Evolutionary conservation across 1,139 yeast species (phyloP).

Genomic region (Suhomyces chickasaworum): DNA sequence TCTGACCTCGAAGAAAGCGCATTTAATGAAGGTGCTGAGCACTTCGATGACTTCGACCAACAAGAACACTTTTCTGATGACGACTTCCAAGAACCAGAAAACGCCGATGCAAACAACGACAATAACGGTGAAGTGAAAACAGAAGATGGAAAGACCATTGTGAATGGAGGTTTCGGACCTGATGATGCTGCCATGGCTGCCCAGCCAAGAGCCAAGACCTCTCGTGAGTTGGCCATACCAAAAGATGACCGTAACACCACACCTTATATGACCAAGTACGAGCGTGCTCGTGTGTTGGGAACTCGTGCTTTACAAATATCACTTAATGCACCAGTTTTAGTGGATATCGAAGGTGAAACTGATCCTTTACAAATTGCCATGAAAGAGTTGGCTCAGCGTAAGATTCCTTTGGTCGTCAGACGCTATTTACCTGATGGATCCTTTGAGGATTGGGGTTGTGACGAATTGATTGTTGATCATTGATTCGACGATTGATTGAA

Average conservation of each 20-base stretch:
- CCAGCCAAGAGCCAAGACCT: conserved; percentile 60
- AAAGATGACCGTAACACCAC: conserved; percentile 89
- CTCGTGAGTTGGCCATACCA: conserved; percentile 84
- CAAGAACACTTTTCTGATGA: conserved; percentile 75
- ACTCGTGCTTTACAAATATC: conserved; percentile 96
- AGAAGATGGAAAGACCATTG: conserved; percentile 73
- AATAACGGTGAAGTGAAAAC: conserved; percentile 52
- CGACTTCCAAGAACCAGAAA: conserved; percentile 50
- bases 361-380: conserved; percentile 98
- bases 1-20: conserved; percentile 55
- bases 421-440: conserved; percentile 96
- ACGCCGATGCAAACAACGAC: conserved; percentile 32
- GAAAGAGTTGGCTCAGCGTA: conserved; percentile 93
- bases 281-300: conserved; percentile 94
- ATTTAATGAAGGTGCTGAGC: conserved; percentile 78
- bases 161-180: conserved; percentile 67
- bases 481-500: conserved; percentile 23
- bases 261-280: conserved; percentile 98
- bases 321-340: conserved; percentile 97
- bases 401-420: conserved; percentile 92
- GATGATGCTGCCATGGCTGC: conserved; percentile 44
- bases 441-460: conserved; percentile 98
- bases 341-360: conserved; percentile 97
- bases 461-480: conserved; percentile 89
- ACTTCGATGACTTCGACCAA: conserved; percentile 79